A percentile compares a stretch with the other conserved stretches of the same genome.
Evolutionary conservation across 306 rosid genomes (phyloP).

Genomic region (Quercus parvula): DNA sequence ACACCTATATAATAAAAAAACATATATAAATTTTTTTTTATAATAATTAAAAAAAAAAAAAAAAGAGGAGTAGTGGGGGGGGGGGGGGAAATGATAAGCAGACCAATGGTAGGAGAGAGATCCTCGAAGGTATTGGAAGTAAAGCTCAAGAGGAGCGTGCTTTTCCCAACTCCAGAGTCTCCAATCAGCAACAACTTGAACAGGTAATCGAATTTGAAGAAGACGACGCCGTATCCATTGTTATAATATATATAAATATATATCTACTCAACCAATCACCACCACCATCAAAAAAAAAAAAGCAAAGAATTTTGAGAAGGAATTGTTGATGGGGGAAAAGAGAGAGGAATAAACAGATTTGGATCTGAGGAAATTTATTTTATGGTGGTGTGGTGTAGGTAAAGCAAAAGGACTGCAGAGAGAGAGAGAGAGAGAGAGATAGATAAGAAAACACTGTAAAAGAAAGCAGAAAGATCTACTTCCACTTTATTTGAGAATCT

Average conservation of each 20-base stretch:
- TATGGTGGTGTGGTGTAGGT: no score
- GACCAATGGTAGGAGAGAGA: constrained; percentile 88
- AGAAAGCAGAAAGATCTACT: no score
- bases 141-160: constrained; percentile 68
- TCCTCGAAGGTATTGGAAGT: constrained; percentile 67
- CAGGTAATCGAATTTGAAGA: constrained; percentile 42
- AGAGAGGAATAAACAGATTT: no score
- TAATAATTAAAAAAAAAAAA: no score
- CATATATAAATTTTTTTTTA: background rate
- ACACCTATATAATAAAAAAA: constrained; percentile 50
- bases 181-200: constrained; percentile 82
- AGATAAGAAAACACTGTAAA: no score
- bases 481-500: no score
- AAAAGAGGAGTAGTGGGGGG: background rate
- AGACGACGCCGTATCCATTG: constrained; percentile 58
- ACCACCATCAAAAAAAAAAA: background rate
- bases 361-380: no score
- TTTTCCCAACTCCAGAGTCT: constrained; percentile 87
- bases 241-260: background rate
- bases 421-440: no score
- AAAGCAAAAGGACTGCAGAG: no score
- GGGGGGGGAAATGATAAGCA: background rate
- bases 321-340: no score
- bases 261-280: background rate
- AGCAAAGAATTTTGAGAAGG: no score